A percentile compares a stretch with the other conserved stretches of the same genome.
Evolutionary conservation across 2,329 filamentous ascomycete species (phyloP).

Genomic region (Emergomyces pasteurianus): DNA sequence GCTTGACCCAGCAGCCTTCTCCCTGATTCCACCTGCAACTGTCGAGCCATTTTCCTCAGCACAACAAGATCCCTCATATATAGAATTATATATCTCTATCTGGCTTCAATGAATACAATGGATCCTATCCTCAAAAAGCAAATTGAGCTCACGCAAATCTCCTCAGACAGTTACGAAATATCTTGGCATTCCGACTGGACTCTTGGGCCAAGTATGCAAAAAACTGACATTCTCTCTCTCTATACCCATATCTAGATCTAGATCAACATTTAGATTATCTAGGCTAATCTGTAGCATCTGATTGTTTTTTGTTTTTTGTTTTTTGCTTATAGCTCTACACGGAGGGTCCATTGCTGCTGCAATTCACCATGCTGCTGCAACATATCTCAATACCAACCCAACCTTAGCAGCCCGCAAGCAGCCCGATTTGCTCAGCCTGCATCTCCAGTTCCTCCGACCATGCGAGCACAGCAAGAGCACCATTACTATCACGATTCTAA

Average conservation of each 20-base stretch:
- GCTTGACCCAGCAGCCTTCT: no score
- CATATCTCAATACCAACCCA: not conserved
- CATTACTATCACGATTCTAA: not conserved
- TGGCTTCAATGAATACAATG: not conserved
- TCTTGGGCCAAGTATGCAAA: not conserved
- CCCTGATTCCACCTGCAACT: no score
- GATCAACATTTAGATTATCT: no score
- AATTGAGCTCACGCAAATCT: not conserved
- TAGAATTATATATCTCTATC: not conserved
- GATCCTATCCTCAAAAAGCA: not conserved
- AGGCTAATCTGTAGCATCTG: not conserved
- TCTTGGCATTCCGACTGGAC: not conserved
- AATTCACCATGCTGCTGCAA: not conserved
- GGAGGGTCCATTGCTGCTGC: not conserved
- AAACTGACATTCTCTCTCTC: no score
- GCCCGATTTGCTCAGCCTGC: not conserved
- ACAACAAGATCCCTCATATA: no score
- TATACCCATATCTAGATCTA: no score
- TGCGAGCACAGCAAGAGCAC: not conserved
- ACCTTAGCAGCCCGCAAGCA: not conserved
- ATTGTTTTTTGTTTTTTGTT: no score
- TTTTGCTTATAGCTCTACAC: not conserved
- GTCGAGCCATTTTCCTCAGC: no score
- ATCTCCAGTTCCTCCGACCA: not conserved
- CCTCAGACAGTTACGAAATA: not conserved